Evolutionary conservation across 345 rosid genomes (phyloP), one percentile per base, ranked within the genome.

Genomic region (Populus simonii): DNA sequence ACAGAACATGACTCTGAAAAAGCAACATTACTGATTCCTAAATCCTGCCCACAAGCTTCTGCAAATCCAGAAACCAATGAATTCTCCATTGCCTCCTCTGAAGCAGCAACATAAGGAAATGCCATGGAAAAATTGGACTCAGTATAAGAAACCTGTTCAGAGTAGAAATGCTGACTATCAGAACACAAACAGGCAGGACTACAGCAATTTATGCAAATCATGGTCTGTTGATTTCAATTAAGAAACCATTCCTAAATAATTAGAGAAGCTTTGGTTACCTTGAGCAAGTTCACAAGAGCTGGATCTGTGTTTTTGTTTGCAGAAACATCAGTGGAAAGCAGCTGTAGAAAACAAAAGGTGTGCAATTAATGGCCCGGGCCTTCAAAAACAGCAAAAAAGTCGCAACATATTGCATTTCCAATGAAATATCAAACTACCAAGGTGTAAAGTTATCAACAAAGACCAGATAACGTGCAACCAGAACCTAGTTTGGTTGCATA

Each of bases 91-190:
- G 90, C 83, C 84, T 91, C 92, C 83, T 85, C 89, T n/a, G 93
- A 85, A 43, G 92, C 81, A 80, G 89, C 74, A 84, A 96, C 88
- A 72, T 89, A 96, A 18, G 98, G 99, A 82, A 93, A 96, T 39
- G 95, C 99, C 97, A 93, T 68, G 70, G 99, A 96, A 82, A 91
- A 91, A 79, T 91, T 96, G 81, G 98, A 90, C 51, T 76, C 81
- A 18, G 83, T 81, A 83, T 80, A 90, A 13, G 91, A 89, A 69
- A 41, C 90, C 98, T 96, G 91, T 77, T 39, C 70, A 79, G n/a
- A 76, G 73, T 33, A 87, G 29, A 36, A 57, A 77, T 12, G 39
- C 63, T 31, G 66, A 70, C 39, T 36, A 70, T 77, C 70, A 61
- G 18, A 57, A n/a, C 45, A 84, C 6, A 57, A 76, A 71, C 49